Evolutionary conservation across 441 rosid species (phyloP), one percentile per base, ranked within the genome.

Genomic region (Geranium incanum): DNA sequence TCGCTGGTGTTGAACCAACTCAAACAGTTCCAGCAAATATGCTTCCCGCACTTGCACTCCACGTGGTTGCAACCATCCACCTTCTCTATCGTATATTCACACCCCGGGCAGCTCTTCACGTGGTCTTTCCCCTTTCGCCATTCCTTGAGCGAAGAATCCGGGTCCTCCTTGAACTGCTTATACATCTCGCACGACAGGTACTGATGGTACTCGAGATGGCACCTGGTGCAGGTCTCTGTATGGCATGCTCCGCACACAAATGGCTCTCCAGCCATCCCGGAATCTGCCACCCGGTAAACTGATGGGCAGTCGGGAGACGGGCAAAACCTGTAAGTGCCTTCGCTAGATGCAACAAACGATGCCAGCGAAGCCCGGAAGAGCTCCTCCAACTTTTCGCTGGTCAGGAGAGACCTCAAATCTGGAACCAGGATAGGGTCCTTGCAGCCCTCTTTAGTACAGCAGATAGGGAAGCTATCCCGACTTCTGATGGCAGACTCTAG

Each of bases 221-320:
- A 95, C 70, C 80, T 70, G 1, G 87, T 89, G 77, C 99, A 95
- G 18, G 89, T 90, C 83, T 90, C 92, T 0, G 86, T 78, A 68
- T 77, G 83, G 77, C 97, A 95, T 4, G 96, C 92, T 70, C 94
- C 96, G 36, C 99, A 92, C 36, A 83, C 76, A 74, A 88, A 94
- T 33, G 85, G 89, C 52, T 83, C 89, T 0, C 80, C 80, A 0
- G 1, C 37, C 15, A 74, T 76, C 23, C 68, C 82, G 23, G 81
- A 74, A 33, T 74, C 85, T 8, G 93, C 84, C 15, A 87, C 91
- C 12, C 74, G 85, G 72, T 94, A 94, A 66, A 94, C 79, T 1
- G 94, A 89, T 21, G 91, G 94, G 79, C 97, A 92, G 78, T 92
- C 97, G 0, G 97, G 97, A 63, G 97, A 85, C 1, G 99, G 89